Evolutionary conservation across 306 rosid genomes (phyloP), one percentile per base, ranked within the genome.

Genomic region (Lathyrus tuberosus): DNA sequence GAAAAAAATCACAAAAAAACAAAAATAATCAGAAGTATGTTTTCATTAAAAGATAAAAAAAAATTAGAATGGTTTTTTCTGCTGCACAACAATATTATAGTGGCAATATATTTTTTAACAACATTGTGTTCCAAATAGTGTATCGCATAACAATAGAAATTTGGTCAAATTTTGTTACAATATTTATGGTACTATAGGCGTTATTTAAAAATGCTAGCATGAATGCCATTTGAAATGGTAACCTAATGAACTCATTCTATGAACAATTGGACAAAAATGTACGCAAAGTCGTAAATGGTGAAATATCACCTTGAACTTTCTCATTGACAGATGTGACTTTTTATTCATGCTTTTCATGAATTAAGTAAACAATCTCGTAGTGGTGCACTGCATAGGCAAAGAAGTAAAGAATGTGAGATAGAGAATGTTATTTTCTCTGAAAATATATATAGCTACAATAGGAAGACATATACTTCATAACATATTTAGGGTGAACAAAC

Each of bases 311-410:
- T 78, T 88, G 86, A 77, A 91, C 62, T 79, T 87, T 94, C 82
- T 87, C 80, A 75, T 85, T 88, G 66, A 91, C 92, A 80, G 66
- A 72, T 63, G 76, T 85, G 51, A 91, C 96, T 69, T n/a, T n/a
- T n/a, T n/a, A n/a, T n/a, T n/a, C n/a, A n/a, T n/a, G n/a, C n/a
- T n/a, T n/a, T n/a, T n/a, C n/a, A n/a, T n/a, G n/a, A n/a, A n/a
- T n/a, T n/a, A n/a, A n/a, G n/a, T n/a, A n/a, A n/a, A n/a, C n/a
- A n/a, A n/a, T n/a, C n/a, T n/a, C n/a, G n/a, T n/a, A n/a, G n/a
- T n/a, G n/a, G n/a, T n/a, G n/a, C n/a, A n/a, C n/a, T n/a, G n/a
- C n/a, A n/a, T n/a, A n/a, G n/a, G n/a, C n/a, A n/a, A n/a, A n/a
- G n/a, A n/a, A n/a, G n/a, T n/a, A n/a, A n/a, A n/a, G n/a, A n/a